phyloP scores from a whole-genome alignment of 1,139 yeast genomes.

The Wickerhamomyces sp. region DNA sequence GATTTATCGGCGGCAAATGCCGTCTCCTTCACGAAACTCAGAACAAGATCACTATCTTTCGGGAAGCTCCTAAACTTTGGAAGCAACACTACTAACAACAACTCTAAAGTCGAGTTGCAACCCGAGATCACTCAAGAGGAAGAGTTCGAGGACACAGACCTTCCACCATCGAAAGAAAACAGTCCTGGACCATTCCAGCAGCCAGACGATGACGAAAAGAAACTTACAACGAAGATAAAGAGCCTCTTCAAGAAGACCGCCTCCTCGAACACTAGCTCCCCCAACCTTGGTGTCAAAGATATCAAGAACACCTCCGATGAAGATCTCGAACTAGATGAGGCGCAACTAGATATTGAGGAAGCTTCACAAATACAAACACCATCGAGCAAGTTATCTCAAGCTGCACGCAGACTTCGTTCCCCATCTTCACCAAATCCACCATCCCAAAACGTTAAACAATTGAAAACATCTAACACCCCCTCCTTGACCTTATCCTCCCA shows the following conservation, averaged over 20 bases:
- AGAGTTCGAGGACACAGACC: not conserved
- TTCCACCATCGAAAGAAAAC: not conserved
- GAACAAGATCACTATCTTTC: constrained; percentile 24
- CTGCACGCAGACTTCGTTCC: constrained; percentile 33
- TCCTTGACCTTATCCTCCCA: constrained; percentile 31
- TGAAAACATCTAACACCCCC: constrained; percentile 1
- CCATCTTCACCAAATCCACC: constrained; percentile 32
- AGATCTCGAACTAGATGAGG: constrained; percentile 9
- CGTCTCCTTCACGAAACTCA: constrained; percentile 14
- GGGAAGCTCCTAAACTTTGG: constrained; percentile 25
- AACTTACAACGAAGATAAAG: constrained; percentile 18
- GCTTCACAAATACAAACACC: constrained; percentile 2
- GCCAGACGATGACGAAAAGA: constrained; percentile 1
- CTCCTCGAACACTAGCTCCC: constrained; percentile 8
- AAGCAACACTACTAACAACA: constrained; percentile 8
- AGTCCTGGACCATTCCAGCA: no score
- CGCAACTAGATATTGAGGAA: constrained; percentile 7
- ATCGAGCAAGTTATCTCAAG: constrained; percentile 9
- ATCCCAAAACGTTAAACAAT: constrained; percentile 1
- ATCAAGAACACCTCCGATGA: constrained; percentile 3
- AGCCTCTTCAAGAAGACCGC: constrained; percentile 18
- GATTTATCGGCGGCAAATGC: not conserved
- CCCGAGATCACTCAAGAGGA: not conserved
- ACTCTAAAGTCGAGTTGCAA: constrained; percentile 2
- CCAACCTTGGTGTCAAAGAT: constrained; percentile 9